Percentiles rank a stretch among this genome's conserved stretches.
Conservation (phyloP, 208 protist species). For the Trypanosoma boissoni region DNA sequence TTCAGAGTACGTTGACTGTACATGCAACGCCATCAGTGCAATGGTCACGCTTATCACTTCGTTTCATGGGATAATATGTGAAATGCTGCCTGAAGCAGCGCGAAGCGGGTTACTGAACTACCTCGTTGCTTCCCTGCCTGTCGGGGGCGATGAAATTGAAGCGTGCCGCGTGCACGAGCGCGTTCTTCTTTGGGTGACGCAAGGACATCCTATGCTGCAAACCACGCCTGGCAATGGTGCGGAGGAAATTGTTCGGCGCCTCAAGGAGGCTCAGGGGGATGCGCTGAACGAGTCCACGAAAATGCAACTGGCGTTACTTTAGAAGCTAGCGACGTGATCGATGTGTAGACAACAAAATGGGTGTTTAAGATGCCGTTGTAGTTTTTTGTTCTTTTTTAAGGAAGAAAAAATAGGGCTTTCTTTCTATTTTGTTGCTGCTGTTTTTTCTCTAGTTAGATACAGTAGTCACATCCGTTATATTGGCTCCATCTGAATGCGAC, state of each 20-base stretch:
- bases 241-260: constrained; percentile 32
- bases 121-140: constrained; percentile 58
- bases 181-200: constrained; percentile 57
- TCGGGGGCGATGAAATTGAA: constrained; percentile 70
- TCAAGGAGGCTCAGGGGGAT: constrained; percentile 37
- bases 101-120: constrained; percentile 26
- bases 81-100: no score
- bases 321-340: no score
- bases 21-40: constrained; percentile 70
- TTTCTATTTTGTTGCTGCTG: no score
- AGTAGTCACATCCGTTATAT: background rate
- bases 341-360: no score
- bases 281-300: constrained; percentile 52
- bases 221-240: constrained; percentile 18
- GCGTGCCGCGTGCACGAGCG: constrained; percentile 68
- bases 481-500: background rate
- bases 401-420: no score
- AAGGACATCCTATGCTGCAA: constrained; percentile 44
- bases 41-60: constrained; percentile 58
- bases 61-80: constrained; percentile 33
- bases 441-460: no score
- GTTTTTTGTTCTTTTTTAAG: no score
- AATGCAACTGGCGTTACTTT: constrained; percentile 56
- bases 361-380: no score
- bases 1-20: constrained; percentile 46